A percentile compares a stretch with the other conserved stretches of the same genome.
These are phyloP conservation scores for Lentinula lateritia DNA, from an alignment of 768 basidiomycete species.

Conservation along the genomic window DNA sequence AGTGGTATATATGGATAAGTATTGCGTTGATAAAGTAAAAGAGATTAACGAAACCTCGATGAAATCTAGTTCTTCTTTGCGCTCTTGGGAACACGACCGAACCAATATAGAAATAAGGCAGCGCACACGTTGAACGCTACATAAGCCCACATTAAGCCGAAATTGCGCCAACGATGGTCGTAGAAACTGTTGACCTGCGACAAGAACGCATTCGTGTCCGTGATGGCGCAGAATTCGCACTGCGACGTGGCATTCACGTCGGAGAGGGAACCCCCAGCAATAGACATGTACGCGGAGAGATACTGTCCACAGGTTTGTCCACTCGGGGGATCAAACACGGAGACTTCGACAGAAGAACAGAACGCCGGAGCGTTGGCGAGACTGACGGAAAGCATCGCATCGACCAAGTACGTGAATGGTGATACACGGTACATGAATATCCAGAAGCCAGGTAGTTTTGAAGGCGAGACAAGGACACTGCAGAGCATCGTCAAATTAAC, in stretches of 20 bases:
- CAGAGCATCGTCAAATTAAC: not conserved
- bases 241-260: slow-evolving; percentile 41
- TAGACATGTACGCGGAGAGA: slow-evolving; percentile 42
- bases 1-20: not conserved
- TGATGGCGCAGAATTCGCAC: slow-evolving; percentile 53
- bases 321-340: slow-evolving; percentile 50
- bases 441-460: slow-evolving; percentile 22
- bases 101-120: slow-evolving; percentile 11
- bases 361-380: slow-evolving; percentile 42
- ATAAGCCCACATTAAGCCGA: slow-evolving; percentile 45
- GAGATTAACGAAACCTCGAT: not conserved
- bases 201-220: slow-evolving; percentile 38
- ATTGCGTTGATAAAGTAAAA: not conserved
- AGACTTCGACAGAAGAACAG: slow-evolving; percentile 62
- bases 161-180: slow-evolving; percentile 43
- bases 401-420: slow-evolving; percentile 47
- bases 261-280: slow-evolving; percentile 53
- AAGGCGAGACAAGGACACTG: slow-evolving; percentile 25
- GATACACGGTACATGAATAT: slow-evolving; percentile 41
- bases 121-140: slow-evolving; percentile 37
- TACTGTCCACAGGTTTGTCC: slow-evolving; percentile 54
- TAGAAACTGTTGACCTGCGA: slow-evolving; percentile 52
- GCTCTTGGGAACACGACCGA: slow-evolving; percentile 10
- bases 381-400: slow-evolving; percentile 41
- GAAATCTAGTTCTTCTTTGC: not conserved